Evolutionary conservation across 208 protist genomes (phyloP).

Genomic region (Trypanosomatidae sp.): DNA sequence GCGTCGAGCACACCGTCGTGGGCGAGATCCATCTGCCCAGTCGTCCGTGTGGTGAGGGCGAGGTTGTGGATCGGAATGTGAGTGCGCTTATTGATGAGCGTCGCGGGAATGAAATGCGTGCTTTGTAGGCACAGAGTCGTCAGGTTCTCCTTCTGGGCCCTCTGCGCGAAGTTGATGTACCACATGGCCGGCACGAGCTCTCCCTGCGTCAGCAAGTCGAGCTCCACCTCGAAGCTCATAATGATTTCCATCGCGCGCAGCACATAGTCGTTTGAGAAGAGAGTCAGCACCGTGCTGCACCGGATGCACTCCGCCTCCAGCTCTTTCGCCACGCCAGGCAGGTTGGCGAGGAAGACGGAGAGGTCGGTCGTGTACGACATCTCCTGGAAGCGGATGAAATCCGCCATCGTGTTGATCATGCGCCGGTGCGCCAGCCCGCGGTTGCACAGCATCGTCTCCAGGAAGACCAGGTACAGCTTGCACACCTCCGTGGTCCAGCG

Average conservation of each 20-base stretch:
- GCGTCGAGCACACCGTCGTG: constrained; percentile 53
- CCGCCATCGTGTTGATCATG: constrained; percentile 67
- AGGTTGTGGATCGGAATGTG: constrained; percentile 78
- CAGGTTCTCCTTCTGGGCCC: constrained; percentile 72
- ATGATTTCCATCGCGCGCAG: constrained; percentile 74
- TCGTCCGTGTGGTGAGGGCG: constrained; percentile 65
- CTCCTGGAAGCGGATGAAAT: constrained; percentile 66
- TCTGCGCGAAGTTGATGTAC: constrained; percentile 76
- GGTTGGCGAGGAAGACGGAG: constrained; percentile 61
- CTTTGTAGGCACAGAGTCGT: constrained; percentile 49
- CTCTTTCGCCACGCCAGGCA: constrained; percentile 42
- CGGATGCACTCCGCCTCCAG: constrained; percentile 52
- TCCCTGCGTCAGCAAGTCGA: constrained; percentile 71
- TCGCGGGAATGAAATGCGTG: constrained; percentile 67
- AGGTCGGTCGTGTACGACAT: constrained; percentile 70
- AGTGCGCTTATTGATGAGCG: constrained; percentile 77
- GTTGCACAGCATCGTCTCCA: constrained; percentile 89
- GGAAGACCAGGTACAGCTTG: constrained; percentile 68
- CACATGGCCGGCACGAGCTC: constrained; percentile 76
- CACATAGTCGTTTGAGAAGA: constrained; percentile 68
- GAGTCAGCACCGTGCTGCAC: constrained; percentile 58
- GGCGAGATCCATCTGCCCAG: constrained; percentile 37
- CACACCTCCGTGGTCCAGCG: constrained; percentile 63
- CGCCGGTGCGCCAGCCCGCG: constrained; percentile 79
- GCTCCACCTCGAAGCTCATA: constrained; percentile 69